Evolutionary conservation across 2,329 filamentous ascomycete genomes (phyloP), one percentile per base, ranked within the genome.

Genomic region (Daldinia sp.): DNA sequence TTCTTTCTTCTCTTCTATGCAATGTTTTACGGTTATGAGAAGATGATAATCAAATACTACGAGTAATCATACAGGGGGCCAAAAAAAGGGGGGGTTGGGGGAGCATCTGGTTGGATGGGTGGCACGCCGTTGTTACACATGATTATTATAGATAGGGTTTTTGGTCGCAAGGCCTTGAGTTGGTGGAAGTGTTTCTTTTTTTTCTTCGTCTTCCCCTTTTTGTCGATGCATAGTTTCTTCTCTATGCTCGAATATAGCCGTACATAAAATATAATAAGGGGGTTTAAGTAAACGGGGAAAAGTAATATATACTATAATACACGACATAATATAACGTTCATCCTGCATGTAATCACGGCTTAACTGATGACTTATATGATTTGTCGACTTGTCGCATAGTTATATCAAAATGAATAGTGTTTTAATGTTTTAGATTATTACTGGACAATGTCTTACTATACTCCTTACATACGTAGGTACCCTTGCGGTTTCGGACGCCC

Each of bases 81-180:
- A 55, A 54, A 54, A 54, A 69, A 62, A 2, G 33, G 51, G 59
- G 67, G 58, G 64, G 58, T 65, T 26, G 65, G 68, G 55, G 51
- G 18, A 26, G 33, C 54, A 65, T 71, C 60, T 64, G 69, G 65
- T 71, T 71, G 69, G 69, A 53, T 41, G 46, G 68, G 65, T 57
- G 69, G 66, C 48, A 62, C 57, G 41, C 44, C 46, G 23, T 62
- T 53, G 65, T 71, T 68, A 63, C 65, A 66, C 62, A 63, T 28
- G 46, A 66, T 66, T 61, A 66, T 65, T 61, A 66, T 65, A 66
- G 62, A 64, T 33, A 54, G 56, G 18, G 18, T 54, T 15, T 61
- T 60, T 62, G 69, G 69, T 50, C 69, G 56, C 69, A 41, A 62
- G 69, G 37, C 69, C 66, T 35, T 41, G n/a, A 61, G 63, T 67